phyloP scores from a whole-genome alignment of 2,329 filamentous ascomycete species.

The Penicillium sp. region DNA sequence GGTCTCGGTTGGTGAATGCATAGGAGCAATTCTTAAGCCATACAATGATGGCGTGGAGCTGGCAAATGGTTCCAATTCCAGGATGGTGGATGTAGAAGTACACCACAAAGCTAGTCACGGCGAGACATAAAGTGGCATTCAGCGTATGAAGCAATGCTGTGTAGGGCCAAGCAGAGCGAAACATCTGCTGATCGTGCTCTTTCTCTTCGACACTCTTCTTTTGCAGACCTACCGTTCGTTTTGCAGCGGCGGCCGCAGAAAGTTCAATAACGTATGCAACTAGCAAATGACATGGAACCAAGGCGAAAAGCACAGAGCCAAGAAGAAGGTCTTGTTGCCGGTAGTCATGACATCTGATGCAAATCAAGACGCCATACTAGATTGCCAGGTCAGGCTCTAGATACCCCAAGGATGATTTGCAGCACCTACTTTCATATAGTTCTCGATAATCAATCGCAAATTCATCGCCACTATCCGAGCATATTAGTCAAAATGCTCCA shows the following conservation, averaged over 20 bases:
- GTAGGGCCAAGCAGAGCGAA: slow-evolving; percentile 70
- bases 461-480: slow-evolving; percentile 71
- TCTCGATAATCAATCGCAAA: slow-evolving; percentile 89
- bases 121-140: slow-evolving; percentile 76
- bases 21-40: slow-evolving; percentile 96
- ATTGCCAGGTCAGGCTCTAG: background rate
- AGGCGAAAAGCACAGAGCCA: slow-evolving; percentile 71
- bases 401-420: no score
- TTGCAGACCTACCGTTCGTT: slow-evolving; percentile 56
- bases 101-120: slow-evolving; percentile 74
- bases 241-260: slow-evolving; percentile 72
- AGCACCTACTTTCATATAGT: slow-evolving; percentile 72
- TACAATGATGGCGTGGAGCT: slow-evolving; percentile 88
- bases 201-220: slow-evolving; percentile 53
- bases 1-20: slow-evolving; percentile 90
- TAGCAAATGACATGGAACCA: slow-evolving; percentile 86
- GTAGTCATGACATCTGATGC: slow-evolving; percentile 83
- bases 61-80: slow-evolving; percentile 81
- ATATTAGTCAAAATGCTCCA: slow-evolving; percentile 1
- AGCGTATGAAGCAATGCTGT: slow-evolving; percentile 74
- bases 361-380: slow-evolving; percentile 91
- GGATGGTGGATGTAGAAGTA: slow-evolving; percentile 92
- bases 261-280: slow-evolving; percentile 86
- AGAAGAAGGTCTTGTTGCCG: slow-evolving; percentile 68
- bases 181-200: slow-evolving; percentile 56